Evolutionary conservation across 441 rosid genomes (phyloP), one percentile per base, ranked within the genome.

Genomic region (Arabidopsis hybrid): DNA sequence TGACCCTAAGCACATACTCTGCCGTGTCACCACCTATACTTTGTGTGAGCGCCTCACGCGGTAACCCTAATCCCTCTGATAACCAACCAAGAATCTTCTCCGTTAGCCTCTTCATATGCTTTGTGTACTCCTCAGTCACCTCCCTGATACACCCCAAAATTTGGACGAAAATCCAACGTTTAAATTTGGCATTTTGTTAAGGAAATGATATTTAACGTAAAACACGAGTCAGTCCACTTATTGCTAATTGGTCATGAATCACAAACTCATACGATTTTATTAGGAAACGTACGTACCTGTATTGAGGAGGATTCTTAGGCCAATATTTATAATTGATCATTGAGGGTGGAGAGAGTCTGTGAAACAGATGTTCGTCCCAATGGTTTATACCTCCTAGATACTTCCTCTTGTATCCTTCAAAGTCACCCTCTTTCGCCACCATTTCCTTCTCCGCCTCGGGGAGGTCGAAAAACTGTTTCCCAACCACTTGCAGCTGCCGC

Each of bases 401-500:
- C 13, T 45, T n/a, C 16, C 8, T 45, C 3, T 45, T 13, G 17
- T 13, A 45, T n/a, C 49, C 49, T 45, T 45, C 17, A 8, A n/a
- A 45, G 49, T n/a, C 17, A 5, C 6, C 49, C 3, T 45, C 49
- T 45, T 45, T 47, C 10, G 51, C 51, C 51, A 47, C 21, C 1
- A 1, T 8, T 47, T 47, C 51, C 4, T 47, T 47, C 7, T 47
- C 21, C 13, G 4, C 21, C 4, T 14, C 51, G 4, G 51, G 21
- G 8, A 47, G 51, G 9, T 47, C 51, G 21, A 47, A 47, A 16
- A 47, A 47, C 51, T 47, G 51, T 4, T 47, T 47, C 21, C 51
- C 51, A 47, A 5, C 7, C 40, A 3, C 6, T 32, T 87, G 89
- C 0, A 93, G 51, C 17, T 69, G 75, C 7, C 17, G 5, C 2